phyloP scores from a whole-genome alignment of 257 asterid species.

The Solanum pimpinellifolium region DNA sequence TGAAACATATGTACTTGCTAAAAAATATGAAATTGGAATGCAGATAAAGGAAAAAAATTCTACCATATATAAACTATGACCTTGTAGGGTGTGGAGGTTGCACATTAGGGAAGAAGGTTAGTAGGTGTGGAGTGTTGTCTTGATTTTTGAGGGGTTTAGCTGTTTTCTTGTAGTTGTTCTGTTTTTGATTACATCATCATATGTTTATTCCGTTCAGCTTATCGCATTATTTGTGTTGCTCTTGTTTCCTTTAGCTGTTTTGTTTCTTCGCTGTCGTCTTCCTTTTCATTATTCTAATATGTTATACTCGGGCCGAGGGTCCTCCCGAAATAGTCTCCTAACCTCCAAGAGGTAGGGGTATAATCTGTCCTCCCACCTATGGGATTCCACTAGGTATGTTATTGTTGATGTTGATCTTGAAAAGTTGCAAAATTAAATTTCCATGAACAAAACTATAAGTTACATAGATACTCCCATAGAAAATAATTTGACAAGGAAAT shows the following conservation, averaged over 20 bases:
- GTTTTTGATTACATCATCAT: not conserved
- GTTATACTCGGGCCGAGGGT: not conserved
- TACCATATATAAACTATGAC: not conserved
- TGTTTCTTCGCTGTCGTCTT: not conserved
- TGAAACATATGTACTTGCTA: not conserved
- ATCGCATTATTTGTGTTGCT: not conserved
- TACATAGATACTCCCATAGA: not conserved
- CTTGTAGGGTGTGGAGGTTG: not conserved
- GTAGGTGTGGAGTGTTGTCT: not conserved
- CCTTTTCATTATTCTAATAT: not conserved
- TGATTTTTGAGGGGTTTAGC: not conserved
- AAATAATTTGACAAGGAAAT: not conserved
- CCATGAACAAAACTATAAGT: not conserved
- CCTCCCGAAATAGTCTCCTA: not conserved
- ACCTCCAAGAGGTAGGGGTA: not conserved
- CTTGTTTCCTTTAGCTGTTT: not conserved
- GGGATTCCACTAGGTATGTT: not conserved
- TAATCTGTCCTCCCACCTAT: not conserved
- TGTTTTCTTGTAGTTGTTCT: not conserved
- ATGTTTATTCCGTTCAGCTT: not conserved
- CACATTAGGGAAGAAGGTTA: not conserved
- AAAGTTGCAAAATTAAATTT: not conserved
- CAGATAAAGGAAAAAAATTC: not conserved
- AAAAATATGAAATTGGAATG: not conserved
- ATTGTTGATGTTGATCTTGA: not conserved